Conservation (phyloP, 345 rosid genomes). For the Eucalyptus guilfoylei region DNA sequence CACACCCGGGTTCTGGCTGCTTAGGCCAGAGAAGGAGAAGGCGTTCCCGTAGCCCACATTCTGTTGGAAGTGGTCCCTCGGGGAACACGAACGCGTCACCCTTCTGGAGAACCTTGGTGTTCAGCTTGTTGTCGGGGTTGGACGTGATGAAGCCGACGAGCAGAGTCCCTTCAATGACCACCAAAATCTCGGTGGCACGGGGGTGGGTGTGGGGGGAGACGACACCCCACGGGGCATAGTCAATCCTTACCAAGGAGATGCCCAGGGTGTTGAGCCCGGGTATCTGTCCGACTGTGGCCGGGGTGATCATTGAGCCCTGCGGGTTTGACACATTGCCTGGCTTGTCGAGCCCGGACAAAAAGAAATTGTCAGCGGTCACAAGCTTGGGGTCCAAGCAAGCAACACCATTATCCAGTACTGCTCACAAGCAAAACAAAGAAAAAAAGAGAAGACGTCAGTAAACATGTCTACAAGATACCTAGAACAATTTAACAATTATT, state of each 20-base stretch:
- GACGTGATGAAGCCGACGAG: slow-evolving; percentile 8
- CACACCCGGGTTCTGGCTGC: slow-evolving; percentile 12
- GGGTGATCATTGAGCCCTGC: background rate
- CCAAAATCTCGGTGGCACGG: slow-evolving; percentile 1
- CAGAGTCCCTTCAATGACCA: slow-evolving; percentile 8
- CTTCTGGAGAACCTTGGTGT: slow-evolving; percentile 2
- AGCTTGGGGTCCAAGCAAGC: background rate
- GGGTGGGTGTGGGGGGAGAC: slow-evolving; percentile 3
- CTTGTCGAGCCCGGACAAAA: background rate
- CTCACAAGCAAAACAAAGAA: background rate
- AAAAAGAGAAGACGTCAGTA: background rate
- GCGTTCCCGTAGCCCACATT: background rate
- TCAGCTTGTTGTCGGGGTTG: slow-evolving; percentile 5
- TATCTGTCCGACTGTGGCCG: background rate
- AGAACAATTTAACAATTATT: background rate
- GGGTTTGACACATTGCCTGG: background rate
- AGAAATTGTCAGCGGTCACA: background rate
- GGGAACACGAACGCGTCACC: slow-evolving; percentile 14
- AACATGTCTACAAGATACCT: background rate
- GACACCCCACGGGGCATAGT: background rate
- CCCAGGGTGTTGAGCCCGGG: slow-evolving; percentile 12
- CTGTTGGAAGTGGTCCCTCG: slow-evolving; percentile 8
- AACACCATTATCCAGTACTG: slow-evolving; percentile 3
- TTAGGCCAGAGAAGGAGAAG: background rate
- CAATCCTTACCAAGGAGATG: slow-evolving; percentile 1